phyloP scores from a whole-genome alignment of 306 rosid genomes.

The Lathyrus sativus region DNA sequence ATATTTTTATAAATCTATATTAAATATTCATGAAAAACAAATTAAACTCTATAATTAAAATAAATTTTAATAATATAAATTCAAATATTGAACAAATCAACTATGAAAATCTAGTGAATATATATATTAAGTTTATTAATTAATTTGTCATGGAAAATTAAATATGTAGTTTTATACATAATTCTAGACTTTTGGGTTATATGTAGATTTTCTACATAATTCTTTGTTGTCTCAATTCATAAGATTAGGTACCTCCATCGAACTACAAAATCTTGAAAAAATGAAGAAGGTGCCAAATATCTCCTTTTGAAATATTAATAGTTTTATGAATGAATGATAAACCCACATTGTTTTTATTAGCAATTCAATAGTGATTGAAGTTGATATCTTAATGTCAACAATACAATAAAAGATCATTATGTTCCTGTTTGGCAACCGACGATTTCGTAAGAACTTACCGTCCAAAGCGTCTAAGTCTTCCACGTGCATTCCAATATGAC shows the following conservation, averaged over 20 bases:
- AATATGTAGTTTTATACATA: too few relatives aligned
- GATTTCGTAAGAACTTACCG: conserved; percentile 31
- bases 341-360: conserved; percentile 33
- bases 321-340: not conserved
- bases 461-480: conserved; percentile 38
- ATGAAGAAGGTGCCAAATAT: conserved; percentile 35
- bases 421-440: conserved; percentile 39
- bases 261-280: not conserved
- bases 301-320: conserved; percentile 31
- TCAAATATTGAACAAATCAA: too few relatives aligned
- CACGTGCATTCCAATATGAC: conserved; percentile 29
- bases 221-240: not conserved
- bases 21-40: too few relatives aligned
- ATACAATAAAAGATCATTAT: not conserved
- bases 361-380: conserved; percentile 34
- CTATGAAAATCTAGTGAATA: too few relatives aligned
- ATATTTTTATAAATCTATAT: too few relatives aligned
- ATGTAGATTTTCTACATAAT: too few relatives aligned
- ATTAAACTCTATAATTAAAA: too few relatives aligned
- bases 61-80: too few relatives aligned
- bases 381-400: conserved; percentile 31
- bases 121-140: too few relatives aligned
- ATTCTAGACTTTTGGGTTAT: too few relatives aligned
- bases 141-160: too few relatives aligned
- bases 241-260: not conserved